phyloP scores from a whole-genome alignment of 164 flowering plant genomes.

The Litsea cubeba region DNA sequence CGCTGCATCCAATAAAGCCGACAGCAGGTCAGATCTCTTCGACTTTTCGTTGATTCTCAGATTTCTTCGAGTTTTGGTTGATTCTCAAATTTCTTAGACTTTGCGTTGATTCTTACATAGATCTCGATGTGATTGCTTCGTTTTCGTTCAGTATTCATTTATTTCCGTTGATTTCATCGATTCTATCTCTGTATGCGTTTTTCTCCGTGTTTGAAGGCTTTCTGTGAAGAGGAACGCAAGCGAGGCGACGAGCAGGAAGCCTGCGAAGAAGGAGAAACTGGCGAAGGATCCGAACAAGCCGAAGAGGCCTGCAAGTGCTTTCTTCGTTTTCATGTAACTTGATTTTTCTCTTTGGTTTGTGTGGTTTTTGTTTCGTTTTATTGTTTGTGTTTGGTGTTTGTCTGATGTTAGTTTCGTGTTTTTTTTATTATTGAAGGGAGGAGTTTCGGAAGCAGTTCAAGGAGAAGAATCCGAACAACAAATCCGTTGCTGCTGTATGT shows the following conservation, averaged over 20 bases:
- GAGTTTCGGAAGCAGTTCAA: conserved; percentile 66
- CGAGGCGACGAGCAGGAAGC: conserved; percentile 27
- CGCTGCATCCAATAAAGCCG: conserved; percentile 15
- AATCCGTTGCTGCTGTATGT: conserved; percentile 76
- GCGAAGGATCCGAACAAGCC: conserved; percentile 89
- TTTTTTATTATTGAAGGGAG: conserved; percentile 42
- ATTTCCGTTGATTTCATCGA: neutral
- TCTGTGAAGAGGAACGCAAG: conserved; percentile 41
- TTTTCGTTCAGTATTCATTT: neutral
- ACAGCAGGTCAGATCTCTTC: conserved; percentile 28
- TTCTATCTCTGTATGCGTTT: neutral
- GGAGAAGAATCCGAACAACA: conserved; percentile 69
- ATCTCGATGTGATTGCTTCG: neutral
- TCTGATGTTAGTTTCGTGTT: neutral
- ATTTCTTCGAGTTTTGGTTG: neutral
- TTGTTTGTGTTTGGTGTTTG: neutral
- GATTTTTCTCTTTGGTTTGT: neutral
- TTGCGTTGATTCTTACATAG: neutral
- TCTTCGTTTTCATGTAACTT: conserved; percentile 70
- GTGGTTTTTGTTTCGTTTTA: neutral
- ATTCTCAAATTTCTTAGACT: neutral
- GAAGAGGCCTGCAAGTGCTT: conserved; percentile 81
- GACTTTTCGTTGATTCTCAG: too few relatives aligned
- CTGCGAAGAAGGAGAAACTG: conserved; percentile 49
- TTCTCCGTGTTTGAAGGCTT: conserved; percentile 27